phyloP scores from a whole-genome alignment of 2,329 filamentous ascomycete genomes.

The Rhexocercosporidium sp. region DNA sequence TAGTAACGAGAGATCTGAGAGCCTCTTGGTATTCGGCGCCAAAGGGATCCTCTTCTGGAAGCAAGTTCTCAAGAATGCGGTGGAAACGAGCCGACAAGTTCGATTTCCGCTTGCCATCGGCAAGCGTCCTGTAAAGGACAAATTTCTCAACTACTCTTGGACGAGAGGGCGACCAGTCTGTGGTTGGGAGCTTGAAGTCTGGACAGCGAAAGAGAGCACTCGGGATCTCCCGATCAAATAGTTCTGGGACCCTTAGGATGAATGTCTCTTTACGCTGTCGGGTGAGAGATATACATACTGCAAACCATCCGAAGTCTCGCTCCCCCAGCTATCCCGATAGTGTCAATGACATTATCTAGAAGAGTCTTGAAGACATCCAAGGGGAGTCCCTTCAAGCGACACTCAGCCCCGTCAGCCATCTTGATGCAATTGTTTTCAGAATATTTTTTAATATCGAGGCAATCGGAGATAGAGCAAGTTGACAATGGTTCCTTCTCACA shows the following conservation, averaged over 20 bases:
- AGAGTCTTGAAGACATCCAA: not conserved
- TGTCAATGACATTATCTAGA: not conserved
- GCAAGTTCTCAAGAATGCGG: not conserved
- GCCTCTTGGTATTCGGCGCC: not conserved
- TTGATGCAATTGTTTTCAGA: too few species aligned
- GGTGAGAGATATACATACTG: not conserved
- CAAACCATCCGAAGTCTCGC: not conserved
- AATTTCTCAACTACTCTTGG: not conserved
- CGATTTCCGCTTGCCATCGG: not conserved
- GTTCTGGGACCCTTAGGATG: too few species aligned
- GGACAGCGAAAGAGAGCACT: not conserved
- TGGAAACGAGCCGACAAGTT: not conserved
- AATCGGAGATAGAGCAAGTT: too few species aligned
- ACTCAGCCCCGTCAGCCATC: too few species aligned
- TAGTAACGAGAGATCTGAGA: too few species aligned
- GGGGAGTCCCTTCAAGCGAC: not conserved
- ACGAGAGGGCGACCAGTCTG: too few species aligned
- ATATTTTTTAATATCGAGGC: too few species aligned
- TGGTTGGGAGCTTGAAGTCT: too few species aligned
- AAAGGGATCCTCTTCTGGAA: not conserved
- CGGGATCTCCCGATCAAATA: not conserved
- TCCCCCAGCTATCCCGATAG: not conserved
- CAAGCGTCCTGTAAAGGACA: not conserved
- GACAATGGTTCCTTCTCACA: too few species aligned
- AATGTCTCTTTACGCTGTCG: too few species aligned